Evolutionary conservation across 2,329 filamentous ascomycete genomes (phyloP).

Genomic region (Fusarium poae): DNA sequence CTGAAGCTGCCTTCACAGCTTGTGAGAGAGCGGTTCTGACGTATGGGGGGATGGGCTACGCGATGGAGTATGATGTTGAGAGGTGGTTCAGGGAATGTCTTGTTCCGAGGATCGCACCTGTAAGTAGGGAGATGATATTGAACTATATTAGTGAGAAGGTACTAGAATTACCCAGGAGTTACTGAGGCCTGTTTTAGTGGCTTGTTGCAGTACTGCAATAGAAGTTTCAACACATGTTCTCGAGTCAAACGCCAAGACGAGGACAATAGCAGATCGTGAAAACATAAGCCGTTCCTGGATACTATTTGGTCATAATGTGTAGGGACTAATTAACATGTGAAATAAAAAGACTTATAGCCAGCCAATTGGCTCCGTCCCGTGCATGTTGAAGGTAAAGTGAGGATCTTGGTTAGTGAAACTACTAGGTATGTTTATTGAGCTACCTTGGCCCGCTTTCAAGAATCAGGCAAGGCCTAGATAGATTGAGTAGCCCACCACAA

Average conservation of each 20-base stretch:
- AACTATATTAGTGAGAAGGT: conserved; percentile 79
- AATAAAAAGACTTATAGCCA: not conserved
- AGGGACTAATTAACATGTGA: not conserved
- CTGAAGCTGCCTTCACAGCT: conserved; percentile 72
- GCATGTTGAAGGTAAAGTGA: not conserved
- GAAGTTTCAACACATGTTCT: not conserved
- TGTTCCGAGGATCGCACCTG: conserved; percentile 73
- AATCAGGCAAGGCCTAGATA: not conserved
- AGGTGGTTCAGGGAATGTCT: conserved; percentile 74
- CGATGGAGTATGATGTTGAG: conserved; percentile 74
- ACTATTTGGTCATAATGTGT: not conserved
- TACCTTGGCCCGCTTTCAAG: not conserved
- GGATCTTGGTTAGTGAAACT: not conserved
- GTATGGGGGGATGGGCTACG: conserved; percentile 75
- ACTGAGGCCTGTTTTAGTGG: conserved; percentile 55
- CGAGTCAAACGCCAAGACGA: not conserved
- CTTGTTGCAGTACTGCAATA: not conserved
- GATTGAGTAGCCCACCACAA: rapidly evolving
- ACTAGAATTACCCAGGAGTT: conserved; percentile 75
- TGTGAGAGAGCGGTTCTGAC: conserved; percentile 72
- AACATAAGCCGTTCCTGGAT: not conserved
- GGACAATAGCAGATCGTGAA: not conserved
- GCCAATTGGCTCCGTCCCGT: not conserved
- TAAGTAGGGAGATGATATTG: conserved; percentile 80
- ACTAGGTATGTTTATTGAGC: not conserved